These are phyloP conservation scores for Botrytis pseudocinerea DNA, from an alignment of 2,329 filamentous ascomycete species.

Conservation along the genomic window DNA sequence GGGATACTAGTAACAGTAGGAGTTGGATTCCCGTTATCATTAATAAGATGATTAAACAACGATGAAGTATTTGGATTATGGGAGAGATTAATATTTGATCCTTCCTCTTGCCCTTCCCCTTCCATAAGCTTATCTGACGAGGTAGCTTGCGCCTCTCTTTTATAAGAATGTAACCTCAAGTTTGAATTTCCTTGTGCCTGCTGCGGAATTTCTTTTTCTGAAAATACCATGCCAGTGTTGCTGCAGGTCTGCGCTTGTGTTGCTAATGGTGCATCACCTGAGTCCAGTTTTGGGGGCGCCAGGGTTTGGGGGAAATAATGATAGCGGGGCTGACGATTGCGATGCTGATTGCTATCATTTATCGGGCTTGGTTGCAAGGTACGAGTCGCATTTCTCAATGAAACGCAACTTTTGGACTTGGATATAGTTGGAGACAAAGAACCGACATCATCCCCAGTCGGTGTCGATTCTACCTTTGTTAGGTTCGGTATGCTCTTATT, in stretches of 20 bases:
- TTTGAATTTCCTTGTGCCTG: conserved; percentile 4
- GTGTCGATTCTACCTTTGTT: conserved; percentile 2
- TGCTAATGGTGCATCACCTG: conserved; percentile 10
- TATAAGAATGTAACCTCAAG: conserved; percentile 16
- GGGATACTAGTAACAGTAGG: not conserved
- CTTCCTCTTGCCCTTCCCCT: not conserved
- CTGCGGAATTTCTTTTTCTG: conserved; percentile 20
- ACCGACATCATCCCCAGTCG: not conserved
- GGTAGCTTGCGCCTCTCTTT: conserved; percentile 22
- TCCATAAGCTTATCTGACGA: conserved; percentile 23
- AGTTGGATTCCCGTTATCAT: conserved; percentile 6
- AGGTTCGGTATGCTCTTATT: not conserved
- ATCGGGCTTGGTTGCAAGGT: not conserved
- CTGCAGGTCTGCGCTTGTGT: conserved; percentile 16
- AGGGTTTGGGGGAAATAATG: conserved; percentile 13
- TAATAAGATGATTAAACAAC: conserved; percentile 9
- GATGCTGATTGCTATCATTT: not conserved
- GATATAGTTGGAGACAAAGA: conserved; percentile 8
- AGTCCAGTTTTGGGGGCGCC: conserved; percentile 12
- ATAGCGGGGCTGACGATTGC: conserved; percentile 15
- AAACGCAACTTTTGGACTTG: not conserved
- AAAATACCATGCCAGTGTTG: conserved; percentile 1
- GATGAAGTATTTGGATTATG: not conserved
- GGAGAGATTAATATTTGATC: conserved; percentile 19
- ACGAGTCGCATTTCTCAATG: not conserved